phyloP scores from a whole-genome alignment of 441 rosid genomes.

The Rhodomyrtus psidioides region DNA sequence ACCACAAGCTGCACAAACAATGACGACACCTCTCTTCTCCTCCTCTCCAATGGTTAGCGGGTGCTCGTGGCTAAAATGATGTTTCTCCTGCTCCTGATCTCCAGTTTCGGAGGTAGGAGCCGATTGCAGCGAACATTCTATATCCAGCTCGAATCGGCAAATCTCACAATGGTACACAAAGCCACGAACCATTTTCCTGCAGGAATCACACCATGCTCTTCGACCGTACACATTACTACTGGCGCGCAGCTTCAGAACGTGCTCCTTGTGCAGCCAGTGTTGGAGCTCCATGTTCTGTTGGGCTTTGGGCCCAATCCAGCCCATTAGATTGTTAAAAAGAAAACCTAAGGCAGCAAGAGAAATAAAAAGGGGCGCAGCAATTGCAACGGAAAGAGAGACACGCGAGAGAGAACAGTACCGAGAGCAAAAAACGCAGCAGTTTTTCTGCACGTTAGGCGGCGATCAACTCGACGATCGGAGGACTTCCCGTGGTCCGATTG shows the following conservation, averaged over 20 bases:
- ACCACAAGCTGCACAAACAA: not conserved
- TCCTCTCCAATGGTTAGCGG: not conserved
- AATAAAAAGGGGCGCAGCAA: too few relatives aligned
- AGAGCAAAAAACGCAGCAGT: too few relatives aligned
- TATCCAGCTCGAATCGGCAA: not conserved
- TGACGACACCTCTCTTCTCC: fast-evolving
- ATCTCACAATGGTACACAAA: not conserved
- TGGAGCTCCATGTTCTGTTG: not conserved
- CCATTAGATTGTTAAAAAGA: too few relatives aligned
- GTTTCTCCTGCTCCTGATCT: fast-evolving
- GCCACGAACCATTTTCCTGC: not conserved
- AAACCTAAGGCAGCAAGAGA: too few relatives aligned
- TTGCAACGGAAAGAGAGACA: too few relatives aligned
- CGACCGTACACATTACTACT: not conserved
- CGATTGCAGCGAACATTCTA: not conserved
- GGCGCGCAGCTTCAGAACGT: not conserved
- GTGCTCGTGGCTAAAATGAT: not conserved
- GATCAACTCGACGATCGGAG: too few relatives aligned
- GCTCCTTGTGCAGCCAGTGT: not conserved
- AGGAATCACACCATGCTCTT: not conserved
- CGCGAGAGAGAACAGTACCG: too few relatives aligned
- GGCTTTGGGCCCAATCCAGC: too few relatives aligned
- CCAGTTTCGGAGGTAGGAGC: not conserved
- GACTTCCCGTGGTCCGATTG: too few relatives aligned
- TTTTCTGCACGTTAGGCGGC: too few relatives aligned